These are phyloP conservation scores for Phanerochaete carnosa DNA, from an alignment of 768 basidiomycete species.

Conservation along the genomic window DNA sequence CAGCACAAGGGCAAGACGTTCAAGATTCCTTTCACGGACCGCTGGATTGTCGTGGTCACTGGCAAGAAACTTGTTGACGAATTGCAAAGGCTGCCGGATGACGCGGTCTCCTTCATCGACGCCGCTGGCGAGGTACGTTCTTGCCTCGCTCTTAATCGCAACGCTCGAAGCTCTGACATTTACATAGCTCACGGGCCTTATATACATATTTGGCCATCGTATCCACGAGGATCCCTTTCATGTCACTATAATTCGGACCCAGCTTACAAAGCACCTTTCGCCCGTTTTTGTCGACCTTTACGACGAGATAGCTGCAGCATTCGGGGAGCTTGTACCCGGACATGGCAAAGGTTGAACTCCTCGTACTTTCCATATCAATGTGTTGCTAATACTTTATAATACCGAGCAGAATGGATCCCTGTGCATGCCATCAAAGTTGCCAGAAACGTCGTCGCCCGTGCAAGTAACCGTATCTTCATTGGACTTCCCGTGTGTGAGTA, in stretches of 20 bases:
- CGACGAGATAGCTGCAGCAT: constrained; percentile 18
- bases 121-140: constrained; percentile 36
- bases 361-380: background rate
- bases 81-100: constrained; percentile 42
- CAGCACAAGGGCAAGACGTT: constrained; percentile 27
- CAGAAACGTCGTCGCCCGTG: constrained; percentile 34
- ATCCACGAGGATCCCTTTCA: constrained; percentile 27
- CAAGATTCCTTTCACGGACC: constrained; percentile 40
- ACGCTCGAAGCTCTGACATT: too few species aligned
- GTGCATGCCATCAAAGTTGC: constrained; percentile 15
- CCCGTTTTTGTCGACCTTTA: constrained; percentile 16
- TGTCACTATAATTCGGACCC: constrained; percentile 5
- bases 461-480: constrained; percentile 45
- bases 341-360: background rate
- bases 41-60: constrained; percentile 47
- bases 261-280: constrained; percentile 4
- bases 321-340: constrained; percentile 14
- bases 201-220: constrained; percentile 4
- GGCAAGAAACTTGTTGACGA: constrained; percentile 46
- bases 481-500: constrained; percentile 43
- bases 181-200: background rate
- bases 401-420: constrained; percentile 4
- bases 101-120: constrained; percentile 40
- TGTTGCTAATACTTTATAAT: background rate
- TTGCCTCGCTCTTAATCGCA: too few species aligned